Conservation (phyloP, 2,329 filamentous ascomycete species). For the Westerdykella sp. region DNA sequence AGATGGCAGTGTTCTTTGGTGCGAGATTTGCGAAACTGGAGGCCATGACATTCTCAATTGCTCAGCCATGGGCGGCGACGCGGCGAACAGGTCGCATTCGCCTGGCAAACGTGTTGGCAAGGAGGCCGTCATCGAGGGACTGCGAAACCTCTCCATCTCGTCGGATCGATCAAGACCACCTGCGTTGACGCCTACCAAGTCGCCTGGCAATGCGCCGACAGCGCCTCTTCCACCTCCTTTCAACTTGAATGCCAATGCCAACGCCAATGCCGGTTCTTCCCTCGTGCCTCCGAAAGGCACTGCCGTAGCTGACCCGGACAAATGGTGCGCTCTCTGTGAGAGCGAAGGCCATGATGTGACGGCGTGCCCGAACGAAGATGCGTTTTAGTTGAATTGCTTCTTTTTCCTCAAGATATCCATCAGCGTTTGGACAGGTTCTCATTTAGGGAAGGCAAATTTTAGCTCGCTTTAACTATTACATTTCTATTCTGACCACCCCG, state of each 20-base stretch:
- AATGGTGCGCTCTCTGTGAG: constrained; percentile 97
- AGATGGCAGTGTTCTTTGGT: constrained; percentile 71
- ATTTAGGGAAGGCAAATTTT: no score
- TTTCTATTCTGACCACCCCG: no score
- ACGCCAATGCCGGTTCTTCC: constrained; percentile 16
- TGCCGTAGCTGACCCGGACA: constrained; percentile 58
- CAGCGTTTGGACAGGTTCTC: no score
- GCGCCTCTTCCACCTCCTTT: constrained; percentile 30
- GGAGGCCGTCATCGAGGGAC: constrained; percentile 28
- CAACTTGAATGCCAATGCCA: background rate
- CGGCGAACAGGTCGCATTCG: constrained; percentile 13
- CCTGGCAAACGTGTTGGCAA: constrained; percentile 20
- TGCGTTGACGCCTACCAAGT: constrained; percentile 26
- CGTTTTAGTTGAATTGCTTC: constrained; percentile 37
- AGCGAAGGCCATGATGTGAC: constrained; percentile 94
- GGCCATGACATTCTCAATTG: constrained; percentile 94
- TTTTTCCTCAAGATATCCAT: no score
- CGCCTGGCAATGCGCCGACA: constrained; percentile 31
- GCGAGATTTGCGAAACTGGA: constrained; percentile 87
- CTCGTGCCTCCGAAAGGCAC: constrained; percentile 32
- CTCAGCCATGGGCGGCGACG: constrained; percentile 71
- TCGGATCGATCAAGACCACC: constrained; percentile 25
- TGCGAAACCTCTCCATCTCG: constrained; percentile 30
- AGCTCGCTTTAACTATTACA: no score
- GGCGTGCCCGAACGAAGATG: constrained; percentile 87